Conservation (phyloP, 441 rosid genomes). For the Biscutella laevigata region DNA sequence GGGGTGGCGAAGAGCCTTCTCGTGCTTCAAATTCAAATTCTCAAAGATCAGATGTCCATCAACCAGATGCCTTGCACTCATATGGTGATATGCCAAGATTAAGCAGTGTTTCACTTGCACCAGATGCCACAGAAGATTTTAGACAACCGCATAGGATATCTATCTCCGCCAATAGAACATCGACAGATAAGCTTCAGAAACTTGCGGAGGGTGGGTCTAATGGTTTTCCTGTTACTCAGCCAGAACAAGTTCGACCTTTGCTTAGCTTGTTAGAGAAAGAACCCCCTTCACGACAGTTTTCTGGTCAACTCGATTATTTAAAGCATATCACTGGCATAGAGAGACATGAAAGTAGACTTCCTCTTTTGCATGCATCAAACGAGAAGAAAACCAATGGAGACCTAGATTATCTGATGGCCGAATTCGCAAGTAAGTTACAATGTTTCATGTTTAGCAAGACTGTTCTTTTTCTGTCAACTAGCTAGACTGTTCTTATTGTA, state of each 20-base stretch:
- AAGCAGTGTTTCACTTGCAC: conserved; percentile 43
- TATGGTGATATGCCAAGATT: conserved; percentile 58
- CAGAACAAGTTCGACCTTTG: conserved; percentile 91
- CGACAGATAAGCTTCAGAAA: conserved; percentile 71
- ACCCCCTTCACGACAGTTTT: conserved; percentile 77
- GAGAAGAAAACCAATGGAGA: conserved; percentile 86
- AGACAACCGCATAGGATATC: conserved; percentile 43
- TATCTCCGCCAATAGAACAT: conserved; percentile 42
- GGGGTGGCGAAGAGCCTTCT: conserved; percentile 49
- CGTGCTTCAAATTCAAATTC: conserved; percentile 55
- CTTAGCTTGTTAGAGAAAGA: conserved; percentile 97
- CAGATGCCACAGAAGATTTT: conserved; percentile 48
- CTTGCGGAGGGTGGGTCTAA: conserved; percentile 48
- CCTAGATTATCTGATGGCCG: conserved; percentile 80
- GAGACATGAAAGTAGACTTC: conserved; percentile 79
- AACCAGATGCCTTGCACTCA: conserved; percentile 42
- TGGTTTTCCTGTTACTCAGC: conserved; percentile 53
- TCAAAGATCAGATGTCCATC: conserved; percentile 53
- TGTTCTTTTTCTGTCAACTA: too few species aligned
- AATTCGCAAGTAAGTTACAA: conserved; percentile 64
- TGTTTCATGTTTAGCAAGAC: not conserved
- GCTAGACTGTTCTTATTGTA: not conserved
- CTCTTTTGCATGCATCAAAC: conserved; percentile 67
- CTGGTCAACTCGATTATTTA: conserved; percentile 85
- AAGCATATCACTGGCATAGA: conserved; percentile 73